phyloP scores from a whole-genome alignment of 352 stramenopile species.

The Globisporangium canariense region DNA sequence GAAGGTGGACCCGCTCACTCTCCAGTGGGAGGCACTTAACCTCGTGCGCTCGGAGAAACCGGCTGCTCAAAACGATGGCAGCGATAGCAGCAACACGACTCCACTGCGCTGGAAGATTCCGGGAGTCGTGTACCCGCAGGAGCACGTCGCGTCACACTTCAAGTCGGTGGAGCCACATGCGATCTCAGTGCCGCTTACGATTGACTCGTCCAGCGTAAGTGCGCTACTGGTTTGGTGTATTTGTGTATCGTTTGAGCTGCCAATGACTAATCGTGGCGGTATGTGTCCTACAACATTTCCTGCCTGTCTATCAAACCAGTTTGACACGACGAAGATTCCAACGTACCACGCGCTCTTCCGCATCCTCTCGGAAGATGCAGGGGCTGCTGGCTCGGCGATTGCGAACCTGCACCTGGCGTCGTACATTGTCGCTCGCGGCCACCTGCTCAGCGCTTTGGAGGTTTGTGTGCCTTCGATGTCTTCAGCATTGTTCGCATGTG shows the following conservation, averaged over 20 bases:
- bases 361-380: conserved; percentile 72
- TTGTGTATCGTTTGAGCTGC: too few relatives aligned
- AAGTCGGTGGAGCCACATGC: conserved; percentile 34
- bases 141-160: conserved; percentile 42
- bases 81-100: conserved; percentile 17
- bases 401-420: conserved; percentile 63
- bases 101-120: conserved; percentile 44
- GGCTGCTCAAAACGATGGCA: neutral
- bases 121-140: conserved; percentile 54
- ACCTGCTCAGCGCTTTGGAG: conserved; percentile 56
- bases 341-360: conserved; percentile 66
- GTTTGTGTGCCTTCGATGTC: conserved; percentile 12
- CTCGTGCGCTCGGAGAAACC: conserved; percentile 28
- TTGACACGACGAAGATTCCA: conserved; percentile 60
- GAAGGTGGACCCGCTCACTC: conserved; percentile 50
- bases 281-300: neutral
- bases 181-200: conserved; percentile 35
- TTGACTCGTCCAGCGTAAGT: conserved; percentile 50
- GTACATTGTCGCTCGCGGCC: conserved; percentile 56
- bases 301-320: conserved; percentile 19
- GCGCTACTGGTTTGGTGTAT: neutral
- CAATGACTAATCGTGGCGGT: too few relatives aligned
- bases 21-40: conserved; percentile 59
- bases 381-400: conserved; percentile 56
- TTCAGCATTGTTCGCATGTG: neutral